A percentile compares a stretch with the other conserved stretches of the same genome.
phyloP scores from a whole-genome alignment of 306 rosid species.

The Lupinus albus region DNA sequence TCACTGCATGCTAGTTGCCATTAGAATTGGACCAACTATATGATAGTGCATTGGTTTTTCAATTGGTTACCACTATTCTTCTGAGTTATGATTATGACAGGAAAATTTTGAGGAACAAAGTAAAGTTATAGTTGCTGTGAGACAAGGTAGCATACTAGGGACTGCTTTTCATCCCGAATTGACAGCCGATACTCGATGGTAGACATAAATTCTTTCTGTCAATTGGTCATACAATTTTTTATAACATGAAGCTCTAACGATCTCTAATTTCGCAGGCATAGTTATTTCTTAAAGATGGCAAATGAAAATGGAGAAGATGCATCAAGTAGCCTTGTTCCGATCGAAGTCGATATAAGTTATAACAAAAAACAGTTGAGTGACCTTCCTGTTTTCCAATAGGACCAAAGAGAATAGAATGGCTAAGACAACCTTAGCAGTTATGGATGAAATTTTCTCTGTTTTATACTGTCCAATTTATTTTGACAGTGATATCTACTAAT shows the following conservation, averaged over 20 bases:
- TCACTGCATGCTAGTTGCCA: no score
- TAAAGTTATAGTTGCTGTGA: slow-evolving; percentile 87
- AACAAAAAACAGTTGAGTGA: slow-evolving; percentile 50
- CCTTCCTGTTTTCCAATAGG: slow-evolving; percentile 75
- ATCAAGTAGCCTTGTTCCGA: slow-evolving; percentile 61
- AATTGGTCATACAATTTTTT: background rate
- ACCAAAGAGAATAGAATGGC: slow-evolving; percentile 31
- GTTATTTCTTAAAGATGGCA: slow-evolving; percentile 85
- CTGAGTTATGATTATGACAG: slow-evolving; percentile 51
- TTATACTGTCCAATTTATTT: background rate
- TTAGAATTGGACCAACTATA: slow-evolving; percentile 25
- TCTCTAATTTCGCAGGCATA: slow-evolving; percentile 69
- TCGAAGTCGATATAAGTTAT: slow-evolving; percentile 36
- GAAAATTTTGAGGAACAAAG: slow-evolving; percentile 50
- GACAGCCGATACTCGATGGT: slow-evolving; percentile 96
- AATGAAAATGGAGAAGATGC: slow-evolving; percentile 57
- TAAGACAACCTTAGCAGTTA: slow-evolving; percentile 11
- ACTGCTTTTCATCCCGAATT: slow-evolving; percentile 99
- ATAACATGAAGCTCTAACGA: slow-evolving; percentile 9
- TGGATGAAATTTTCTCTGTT: slow-evolving; percentile 7
- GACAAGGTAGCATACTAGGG: slow-evolving; percentile 82
- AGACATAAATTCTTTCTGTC: background rate
- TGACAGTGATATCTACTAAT: slow-evolving; percentile 10
- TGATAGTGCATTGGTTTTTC: background rate
- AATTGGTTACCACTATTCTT: slow-evolving; percentile 10